Percentiles rank a stretch among this genome's conserved stretches.
These are phyloP conservation scores for Ormosia semicastrata DNA, from an alignment of 306 rosid species.

Conservation along the genomic window DNA sequence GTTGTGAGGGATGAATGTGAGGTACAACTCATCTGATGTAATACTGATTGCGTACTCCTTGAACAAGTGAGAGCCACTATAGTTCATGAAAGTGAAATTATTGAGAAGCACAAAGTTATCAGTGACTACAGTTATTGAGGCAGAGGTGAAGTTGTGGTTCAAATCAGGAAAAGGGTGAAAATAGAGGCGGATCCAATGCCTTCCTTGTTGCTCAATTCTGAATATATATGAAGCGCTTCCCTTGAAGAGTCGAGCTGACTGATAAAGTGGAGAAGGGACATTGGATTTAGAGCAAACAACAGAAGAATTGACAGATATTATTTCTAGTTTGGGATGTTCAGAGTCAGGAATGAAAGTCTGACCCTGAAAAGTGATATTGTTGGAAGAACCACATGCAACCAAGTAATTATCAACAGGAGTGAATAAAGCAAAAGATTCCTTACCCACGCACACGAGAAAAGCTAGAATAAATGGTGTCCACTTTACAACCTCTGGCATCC, in stretches of 20 bases:
- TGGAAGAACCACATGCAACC: not conserved
- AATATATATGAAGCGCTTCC: no score
- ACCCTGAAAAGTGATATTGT: not conserved
- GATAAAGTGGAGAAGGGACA: no score
- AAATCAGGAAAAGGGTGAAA: constrained; percentile 26
- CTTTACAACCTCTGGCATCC: constrained; percentile 23
- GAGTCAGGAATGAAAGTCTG: not conserved
- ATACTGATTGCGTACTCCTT: constrained; percentile 59
- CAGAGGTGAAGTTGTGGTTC: constrained; percentile 21
- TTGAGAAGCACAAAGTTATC: constrained; percentile 52
- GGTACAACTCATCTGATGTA: constrained; percentile 45
- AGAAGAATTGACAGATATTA: not conserved
- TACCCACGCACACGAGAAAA: not conserved
- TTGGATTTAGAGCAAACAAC: not conserved
- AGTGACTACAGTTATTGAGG: constrained; percentile 46
- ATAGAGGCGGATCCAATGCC: constrained; percentile 66
- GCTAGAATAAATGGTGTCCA: constrained; percentile 29
- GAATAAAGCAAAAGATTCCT: no score
- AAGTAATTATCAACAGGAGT: not conserved
- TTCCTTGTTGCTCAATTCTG: constrained; percentile 36
- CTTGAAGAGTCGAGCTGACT: no score
- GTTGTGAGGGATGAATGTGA: constrained; percentile 46
- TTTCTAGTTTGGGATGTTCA: not conserved
- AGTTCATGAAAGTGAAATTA: constrained; percentile 51
- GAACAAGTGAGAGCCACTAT: constrained; percentile 46